These are phyloP conservation scores for Talaromyces wortmannii DNA, from an alignment of 495 filamentous ascomycete genomes.

Conservation along the genomic window DNA sequence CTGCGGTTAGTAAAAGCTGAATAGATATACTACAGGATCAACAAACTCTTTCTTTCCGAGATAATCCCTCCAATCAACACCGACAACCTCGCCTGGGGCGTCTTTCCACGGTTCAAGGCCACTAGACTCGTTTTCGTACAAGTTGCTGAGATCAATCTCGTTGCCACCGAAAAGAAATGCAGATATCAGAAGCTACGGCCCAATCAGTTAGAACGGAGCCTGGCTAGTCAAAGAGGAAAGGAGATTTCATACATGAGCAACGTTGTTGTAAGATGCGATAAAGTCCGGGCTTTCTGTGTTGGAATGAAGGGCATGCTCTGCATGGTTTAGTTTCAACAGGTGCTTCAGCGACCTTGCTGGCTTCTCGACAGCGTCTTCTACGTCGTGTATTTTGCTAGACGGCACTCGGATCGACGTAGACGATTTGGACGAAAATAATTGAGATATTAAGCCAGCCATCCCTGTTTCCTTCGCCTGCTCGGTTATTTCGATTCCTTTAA, in stretches of 20 bases:
- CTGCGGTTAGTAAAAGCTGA: neutral
- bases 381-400: slow-evolving; percentile 63
- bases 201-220: neutral
- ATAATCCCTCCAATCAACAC: slow-evolving; percentile 80
- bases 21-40: too few species aligned
- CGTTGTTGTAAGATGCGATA: slow-evolving; percentile 70
- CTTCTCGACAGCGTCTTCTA: slow-evolving; percentile 75
- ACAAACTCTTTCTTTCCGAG: slow-evolving; percentile 60
- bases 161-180: slow-evolving; percentile 78
- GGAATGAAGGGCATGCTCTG: slow-evolving; percentile 70
- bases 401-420: slow-evolving; percentile 30
- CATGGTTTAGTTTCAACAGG: slow-evolving; percentile 83
- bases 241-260: slow-evolving; percentile 58
- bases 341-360: slow-evolving; percentile 80
- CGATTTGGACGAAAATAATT: neutral
- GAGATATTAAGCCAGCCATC: neutral
- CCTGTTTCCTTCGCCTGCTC: neutral
- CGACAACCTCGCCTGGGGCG: slow-evolving; percentile 73
- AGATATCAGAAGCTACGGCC: slow-evolving; percentile 57
- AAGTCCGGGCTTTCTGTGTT: slow-evolving; percentile 1
- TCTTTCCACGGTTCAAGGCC: slow-evolving; percentile 74
- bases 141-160: slow-evolving; percentile 58
- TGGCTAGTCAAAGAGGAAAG: neutral
- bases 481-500: too few species aligned
- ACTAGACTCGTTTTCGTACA: slow-evolving; percentile 73